Evolutionary conservation across 1,284 basidiomycete genomes (phyloP), one percentile per base, ranked within the genome.

Genomic region (Microbotryum violaceum): DNA sequence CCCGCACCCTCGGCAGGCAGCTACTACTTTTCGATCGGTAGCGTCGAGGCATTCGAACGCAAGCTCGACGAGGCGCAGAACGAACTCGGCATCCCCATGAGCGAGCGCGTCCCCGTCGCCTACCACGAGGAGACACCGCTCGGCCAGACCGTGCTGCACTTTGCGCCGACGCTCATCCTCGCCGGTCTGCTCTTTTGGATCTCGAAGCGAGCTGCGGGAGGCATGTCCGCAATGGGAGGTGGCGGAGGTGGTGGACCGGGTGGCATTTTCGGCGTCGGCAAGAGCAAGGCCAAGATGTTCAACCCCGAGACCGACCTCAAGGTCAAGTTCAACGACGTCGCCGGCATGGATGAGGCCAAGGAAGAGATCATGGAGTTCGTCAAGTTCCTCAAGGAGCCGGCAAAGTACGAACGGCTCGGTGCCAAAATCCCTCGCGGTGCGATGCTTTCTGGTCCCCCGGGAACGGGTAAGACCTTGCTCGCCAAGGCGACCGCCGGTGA

Each of bases 291-390:
- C 25, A 92, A 87, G 78, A 81, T 97, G 76, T 98, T 97, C 79
- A 97, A 97, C 59, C 61, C 61, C 48, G 94, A 99, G 74, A 91
- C 88, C 48, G 89, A 94, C 62, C 87, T 98, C 72, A 89, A 86
- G 74, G 86, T 89, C 71, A 90, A 89, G 74, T 98, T 98, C 80
- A 85, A 85, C 77, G 91, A 98, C 75, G 91, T 98, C 25, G 94
- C 94, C 31, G 94, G 94, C 51, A 97, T 97, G 93, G 94, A 99
- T 78, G 94, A 99, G 78, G 94, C 93, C 58, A 99, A 99, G 81
- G 89, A 94, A 79, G 94, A 99, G 79, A 96, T 99, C 71, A 97
- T 97, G 91, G 94, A 99, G 77, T 99, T 98, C 74, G 96, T 99
- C 75, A 94, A 93, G 72, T 98, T 99, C 81, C 82, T 99, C 74